These are phyloP conservation scores for Rhododendron simsii DNA, from an alignment of 148 eudicot species.

Conservation along the genomic window DNA sequence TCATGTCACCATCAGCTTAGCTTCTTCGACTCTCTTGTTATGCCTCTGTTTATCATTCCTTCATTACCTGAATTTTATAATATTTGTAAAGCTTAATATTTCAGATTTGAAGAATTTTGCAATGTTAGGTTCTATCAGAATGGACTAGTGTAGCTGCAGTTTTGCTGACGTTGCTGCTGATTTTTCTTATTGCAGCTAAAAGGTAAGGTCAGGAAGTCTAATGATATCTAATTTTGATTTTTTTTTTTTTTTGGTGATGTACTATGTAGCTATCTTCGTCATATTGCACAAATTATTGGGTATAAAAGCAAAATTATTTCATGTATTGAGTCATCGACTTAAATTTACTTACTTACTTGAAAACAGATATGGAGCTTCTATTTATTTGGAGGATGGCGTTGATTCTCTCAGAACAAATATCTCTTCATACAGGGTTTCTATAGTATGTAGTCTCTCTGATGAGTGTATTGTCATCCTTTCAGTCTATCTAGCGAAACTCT, in stretches of 20 bases:
- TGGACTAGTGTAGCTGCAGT: conserved; percentile 43
- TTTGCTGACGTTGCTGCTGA: conserved; percentile 34
- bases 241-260: neutral
- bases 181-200: conserved; percentile 31
- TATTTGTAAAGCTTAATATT: neutral
- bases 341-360: neutral
- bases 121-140: conserved; percentile 68
- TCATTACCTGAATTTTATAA: neutral
- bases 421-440: conserved; percentile 70
- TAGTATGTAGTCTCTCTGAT: conserved; percentile 34
- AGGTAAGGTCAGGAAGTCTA: conserved; percentile 37
- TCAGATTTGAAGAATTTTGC: neutral
- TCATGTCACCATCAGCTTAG: neutral
- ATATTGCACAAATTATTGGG: neutral
- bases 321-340: neutral
- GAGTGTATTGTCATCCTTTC: neutral
- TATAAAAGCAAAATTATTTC: neutral
- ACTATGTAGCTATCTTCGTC: neutral
- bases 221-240: neutral
- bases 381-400: conserved; percentile 23
- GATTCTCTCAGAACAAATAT: conserved; percentile 46
- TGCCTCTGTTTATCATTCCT: neutral
- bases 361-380: conserved; percentile 39
- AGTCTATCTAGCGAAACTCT: conserved; percentile 6
- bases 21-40: neutral